Evolutionary conservation across 2,329 filamentous ascomycete species (phyloP).

Genomic region (Beauveria australis): DNA sequence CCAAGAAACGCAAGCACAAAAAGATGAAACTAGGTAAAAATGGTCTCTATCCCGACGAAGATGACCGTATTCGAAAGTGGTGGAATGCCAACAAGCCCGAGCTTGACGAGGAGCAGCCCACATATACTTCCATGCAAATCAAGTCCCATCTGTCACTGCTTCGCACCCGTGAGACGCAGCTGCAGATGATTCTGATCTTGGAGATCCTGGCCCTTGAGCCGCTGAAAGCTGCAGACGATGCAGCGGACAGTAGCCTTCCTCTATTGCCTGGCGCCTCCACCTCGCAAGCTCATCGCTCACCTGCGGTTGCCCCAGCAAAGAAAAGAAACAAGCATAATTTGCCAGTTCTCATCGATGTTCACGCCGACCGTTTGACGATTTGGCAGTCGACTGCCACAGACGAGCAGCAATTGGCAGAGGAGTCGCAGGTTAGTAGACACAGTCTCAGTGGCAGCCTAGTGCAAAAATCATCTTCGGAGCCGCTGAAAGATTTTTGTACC

Average conservation of each 20-base stretch:
- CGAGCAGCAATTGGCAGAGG: constrained; percentile 41
- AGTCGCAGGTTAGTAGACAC: constrained; percentile 33
- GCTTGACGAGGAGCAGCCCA: constrained; percentile 38
- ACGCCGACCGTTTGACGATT: constrained; percentile 72
- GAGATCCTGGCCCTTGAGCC: constrained; percentile 67
- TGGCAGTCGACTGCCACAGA: constrained; percentile 70
- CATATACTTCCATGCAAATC: constrained; percentile 42
- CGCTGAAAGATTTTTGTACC: constrained; percentile 66
- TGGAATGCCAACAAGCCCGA: constrained; percentile 54
- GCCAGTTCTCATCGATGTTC: constrained; percentile 58
- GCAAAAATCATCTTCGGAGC: constrained; percentile 45
- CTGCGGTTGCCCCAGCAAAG: constrained; percentile 28
- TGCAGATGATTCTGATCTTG: constrained; percentile 72
- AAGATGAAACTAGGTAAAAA: constrained; percentile 61
- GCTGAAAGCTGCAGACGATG: constrained; percentile 32
- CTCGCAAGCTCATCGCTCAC: constrained; percentile 24
- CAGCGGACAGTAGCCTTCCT: constrained; percentile 39
- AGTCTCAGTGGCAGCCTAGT: constrained; percentile 27
- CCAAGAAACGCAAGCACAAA: constrained; percentile 47
- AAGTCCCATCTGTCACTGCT: constrained; percentile 58
- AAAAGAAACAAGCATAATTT: constrained; percentile 58
- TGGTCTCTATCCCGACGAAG: constrained; percentile 60
- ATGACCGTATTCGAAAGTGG: constrained; percentile 58
- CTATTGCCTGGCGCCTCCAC: constrained; percentile 31
- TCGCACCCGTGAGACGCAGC: constrained; percentile 66